phyloP scores from a whole-genome alignment of 2,329 filamentous ascomycete genomes.

The Aspergillus japonicus region DNA sequence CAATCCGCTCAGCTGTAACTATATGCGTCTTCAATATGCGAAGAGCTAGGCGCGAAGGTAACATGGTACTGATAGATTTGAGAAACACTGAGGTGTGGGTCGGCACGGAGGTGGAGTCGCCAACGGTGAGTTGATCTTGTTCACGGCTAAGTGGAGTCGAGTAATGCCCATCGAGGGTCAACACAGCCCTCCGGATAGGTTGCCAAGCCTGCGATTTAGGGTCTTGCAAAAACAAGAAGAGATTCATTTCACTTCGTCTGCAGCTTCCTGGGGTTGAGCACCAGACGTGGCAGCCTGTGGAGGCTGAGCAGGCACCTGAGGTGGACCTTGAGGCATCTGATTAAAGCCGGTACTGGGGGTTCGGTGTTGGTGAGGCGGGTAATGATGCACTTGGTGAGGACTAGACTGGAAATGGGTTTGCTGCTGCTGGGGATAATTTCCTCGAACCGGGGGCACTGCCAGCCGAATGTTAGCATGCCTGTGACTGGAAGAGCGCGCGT shows the following conservation, averaged over 20 bases:
- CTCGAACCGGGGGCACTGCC: slow-evolving; percentile 59
- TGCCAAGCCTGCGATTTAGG: slow-evolving; percentile 6
- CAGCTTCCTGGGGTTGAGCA: slow-evolving; percentile 42
- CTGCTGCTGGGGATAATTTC: slow-evolving; percentile 59
- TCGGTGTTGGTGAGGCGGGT: slow-evolving; percentile 58
- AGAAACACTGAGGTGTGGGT: slow-evolving; percentile 7
- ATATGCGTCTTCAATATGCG: slow-evolving; percentile 7
- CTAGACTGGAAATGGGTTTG: slow-evolving; percentile 63
- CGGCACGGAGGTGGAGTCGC: slow-evolving; percentile 5
- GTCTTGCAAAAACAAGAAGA: slow-evolving; percentile 6
- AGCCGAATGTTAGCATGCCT: slow-evolving; percentile 35
- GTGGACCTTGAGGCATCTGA: slow-evolving; percentile 46
- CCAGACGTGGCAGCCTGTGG: slow-evolving; percentile 33
- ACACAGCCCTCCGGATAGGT: slow-evolving; percentile 6
- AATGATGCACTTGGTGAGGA: slow-evolving; percentile 64
- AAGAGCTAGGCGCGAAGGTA: slow-evolving; percentile 10
- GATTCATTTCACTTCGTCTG: slow-evolving; percentile 52
- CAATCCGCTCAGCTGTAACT: slow-evolving; percentile 6
- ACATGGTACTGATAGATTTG: slow-evolving; percentile 14
- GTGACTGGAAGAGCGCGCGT: neutral
- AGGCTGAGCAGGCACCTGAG: slow-evolving; percentile 44
- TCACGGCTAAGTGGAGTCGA: slow-evolving; percentile 8
- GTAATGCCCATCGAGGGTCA: slow-evolving; percentile 5
- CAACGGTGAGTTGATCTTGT: slow-evolving; percentile 6
- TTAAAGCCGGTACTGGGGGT: slow-evolving; percentile 56